Evolutionary conservation across 78 protist genomes (phyloP), one percentile per base, ranked within the genome.

Genomic region (Polysphondylium violaceum): DNA sequence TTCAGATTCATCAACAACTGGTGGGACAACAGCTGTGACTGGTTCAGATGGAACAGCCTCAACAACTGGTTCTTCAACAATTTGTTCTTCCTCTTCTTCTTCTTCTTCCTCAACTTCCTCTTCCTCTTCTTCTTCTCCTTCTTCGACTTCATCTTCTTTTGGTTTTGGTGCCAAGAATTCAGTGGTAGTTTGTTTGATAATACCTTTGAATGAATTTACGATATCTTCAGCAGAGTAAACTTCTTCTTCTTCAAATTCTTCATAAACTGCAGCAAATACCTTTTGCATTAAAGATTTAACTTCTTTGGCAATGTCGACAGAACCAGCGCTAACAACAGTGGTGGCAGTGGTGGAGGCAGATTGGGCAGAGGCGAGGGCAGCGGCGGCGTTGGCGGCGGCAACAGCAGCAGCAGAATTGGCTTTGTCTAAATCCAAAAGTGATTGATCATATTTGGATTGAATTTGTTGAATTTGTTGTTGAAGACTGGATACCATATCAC

Each of bases 251-350:
- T 83, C 79, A 36, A 83, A 69, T 44, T 72, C 76, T 16, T 83
- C 91, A 3, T 69, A 60, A 9, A 83, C 76, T 19, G 44, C 59
- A 71, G 69, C 91, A 63, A 71, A 83, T 19, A 83, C 91, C 27
- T 67, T 40, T 69, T 83, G 91, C 91, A 83, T 83, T 17, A 73
- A 67, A 33, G 51, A 19, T 74, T 83, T 83, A 27, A 83, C 91
- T 59, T 83, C 79, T 35, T 44, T 71, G 8, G 77, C 53, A 3
- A 83, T 27, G 31, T 83, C 91, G 16, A 68, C 89, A 0, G 87
- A 16, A 0, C 63, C n/a, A 6, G 72, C 60, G 33, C n/a, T n/a
- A n/a, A n/a, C 31, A 38, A 38, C 40, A 51, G 33, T 65, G 73
- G 73, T 65, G 33, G 73, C 23, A 51, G 40, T 51, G 17, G 40